Base-by-base conservation (phyloP, 352 stramenopile species). In the Phytophthora citricola region DNA sequence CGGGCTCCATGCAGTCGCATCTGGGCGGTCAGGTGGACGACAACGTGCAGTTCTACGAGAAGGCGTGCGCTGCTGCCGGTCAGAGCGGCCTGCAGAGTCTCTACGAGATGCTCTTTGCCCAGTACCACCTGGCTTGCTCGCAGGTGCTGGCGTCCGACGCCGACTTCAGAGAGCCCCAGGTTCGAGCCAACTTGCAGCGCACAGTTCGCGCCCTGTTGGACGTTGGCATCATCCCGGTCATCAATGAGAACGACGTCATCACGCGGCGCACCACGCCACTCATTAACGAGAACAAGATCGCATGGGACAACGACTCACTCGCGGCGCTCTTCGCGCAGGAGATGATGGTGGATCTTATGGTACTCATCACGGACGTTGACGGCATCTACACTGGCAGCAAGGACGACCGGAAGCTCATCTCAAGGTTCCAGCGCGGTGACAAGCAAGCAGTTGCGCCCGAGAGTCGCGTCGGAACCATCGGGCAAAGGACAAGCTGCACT, bases 171-270 rank as follows among this genome's bases (percentile, higher is more conserved):
- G 72, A 85, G 32, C 83, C 85, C 0, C 65, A 69, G 20, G 76
- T 92, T 27, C 83, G 87, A 3, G 63, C 71, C 36, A 95, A 93
- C 60, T 62, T 95, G 45, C 79, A 88, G 56, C 73, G 71, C 17
- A 92, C 87, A 0, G 66, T 95, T 24, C 66, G 69, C 7, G 78
- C 85, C 26, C 72, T 95, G 49, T 64, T 95, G 38, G 80, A 91
- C 43, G 84, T 95, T 26, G 85, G 85, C 4, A 95, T 95, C 61
- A 93, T 95, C 66, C 87, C 87, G 0, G 75, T 95, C 14, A 89
- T 95, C 56, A 95, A 95, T 62, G 87, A 95, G 65, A 95, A 95
- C 63, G 87, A 95, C 66, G 82, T 95, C 44, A 92, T 95, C 57
- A 85, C 85, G 48, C 66, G 63, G 14, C 85, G 87, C 46, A 79